Conservation (phyloP, 495 filamentous ascomycete genomes). For the Amorphotheca resinae region DNA sequence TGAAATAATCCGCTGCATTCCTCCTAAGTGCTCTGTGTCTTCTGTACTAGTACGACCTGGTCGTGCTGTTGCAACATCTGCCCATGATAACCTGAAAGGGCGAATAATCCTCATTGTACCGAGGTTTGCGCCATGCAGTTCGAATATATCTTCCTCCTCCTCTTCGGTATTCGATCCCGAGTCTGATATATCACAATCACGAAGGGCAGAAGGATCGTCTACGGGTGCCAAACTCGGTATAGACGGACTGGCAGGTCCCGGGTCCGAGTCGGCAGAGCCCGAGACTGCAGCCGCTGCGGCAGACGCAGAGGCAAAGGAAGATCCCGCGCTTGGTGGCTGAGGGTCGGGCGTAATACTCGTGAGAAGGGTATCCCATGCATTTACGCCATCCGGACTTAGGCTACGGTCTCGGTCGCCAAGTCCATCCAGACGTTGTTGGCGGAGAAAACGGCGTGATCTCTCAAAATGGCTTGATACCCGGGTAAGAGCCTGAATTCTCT, state of each 20-base stretch:
- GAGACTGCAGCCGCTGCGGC: slow-evolving; percentile 23
- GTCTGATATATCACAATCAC: slow-evolving; percentile 16
- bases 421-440: slow-evolving; percentile 43
- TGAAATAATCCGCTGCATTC: slow-evolving; percentile 57
- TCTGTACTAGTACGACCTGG: slow-evolving; percentile 11
- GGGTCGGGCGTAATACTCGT: slow-evolving; percentile 71
- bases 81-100: slow-evolving; percentile 23
- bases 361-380: slow-evolving; percentile 65
- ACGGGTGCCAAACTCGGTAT: slow-evolving; percentile 11
- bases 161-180: slow-evolving; percentile 16
- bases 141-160: slow-evolving; percentile 21
- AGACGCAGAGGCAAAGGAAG: slow-evolving; percentile 63
- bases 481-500: slow-evolving; percentile 12
- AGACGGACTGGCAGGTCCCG: slow-evolving; percentile 9
- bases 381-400: slow-evolving; percentile 57
- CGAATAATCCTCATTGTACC: slow-evolving; percentile 1
- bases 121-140: slow-evolving; percentile 2
- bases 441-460: slow-evolving; percentile 12
- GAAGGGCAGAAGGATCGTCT: slow-evolving; percentile 2
- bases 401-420: slow-evolving; percentile 76
- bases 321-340: slow-evolving; percentile 63
- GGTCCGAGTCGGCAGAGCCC: slow-evolving; percentile 4
- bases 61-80: slow-evolving; percentile 22
- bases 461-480: slow-evolving; percentile 7
- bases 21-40: slow-evolving; percentile 36